These are phyloP conservation scores for Drosera capensis DNA, from an alignment of 148 eudicot species.

Conservation along the genomic window DNA sequence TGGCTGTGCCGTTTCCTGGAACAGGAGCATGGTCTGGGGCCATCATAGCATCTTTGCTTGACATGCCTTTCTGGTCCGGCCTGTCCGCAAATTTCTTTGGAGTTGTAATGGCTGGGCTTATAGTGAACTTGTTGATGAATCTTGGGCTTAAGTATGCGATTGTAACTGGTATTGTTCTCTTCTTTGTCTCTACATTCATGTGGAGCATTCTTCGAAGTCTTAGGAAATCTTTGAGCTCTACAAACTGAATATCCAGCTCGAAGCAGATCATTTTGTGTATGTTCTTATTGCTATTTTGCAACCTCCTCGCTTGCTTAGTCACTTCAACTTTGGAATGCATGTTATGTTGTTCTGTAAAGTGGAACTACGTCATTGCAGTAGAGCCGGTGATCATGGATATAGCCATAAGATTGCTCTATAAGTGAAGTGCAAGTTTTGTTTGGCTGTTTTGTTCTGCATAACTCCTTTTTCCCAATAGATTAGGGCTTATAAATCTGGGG, in stretches of 20 bases:
- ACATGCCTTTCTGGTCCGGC: conserved; percentile 86
- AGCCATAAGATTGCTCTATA: no score
- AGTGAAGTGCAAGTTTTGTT: no score
- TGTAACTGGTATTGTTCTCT: conserved; percentile 42
- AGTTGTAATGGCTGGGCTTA: conserved; percentile 75
- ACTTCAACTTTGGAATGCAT: no score
- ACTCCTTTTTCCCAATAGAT: no score
- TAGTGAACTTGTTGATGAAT: conserved; percentile 80
- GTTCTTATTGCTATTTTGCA: no score
- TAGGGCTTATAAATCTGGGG: no score
- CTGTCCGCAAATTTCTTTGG: conserved; percentile 86
- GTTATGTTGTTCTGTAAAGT: no score
- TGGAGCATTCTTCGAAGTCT: conserved; percentile 64
- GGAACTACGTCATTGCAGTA: no score
- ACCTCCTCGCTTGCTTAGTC: no score
- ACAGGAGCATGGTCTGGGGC: conserved; percentile 99
- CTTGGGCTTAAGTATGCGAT: conserved; percentile 81
- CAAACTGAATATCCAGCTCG: conserved; percentile 14
- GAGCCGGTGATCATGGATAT: no score
- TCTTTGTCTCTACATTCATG: conserved; percentile 71
- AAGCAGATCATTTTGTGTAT: not conserved
- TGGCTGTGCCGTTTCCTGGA: conserved; percentile 93
- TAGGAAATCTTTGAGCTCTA: conserved; percentile 24
- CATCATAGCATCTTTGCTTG: conserved; percentile 70
- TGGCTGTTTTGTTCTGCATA: no score